Evolutionary conservation across 306 rosid genomes (phyloP).

Genomic region (Cajanus cajan): DNA sequence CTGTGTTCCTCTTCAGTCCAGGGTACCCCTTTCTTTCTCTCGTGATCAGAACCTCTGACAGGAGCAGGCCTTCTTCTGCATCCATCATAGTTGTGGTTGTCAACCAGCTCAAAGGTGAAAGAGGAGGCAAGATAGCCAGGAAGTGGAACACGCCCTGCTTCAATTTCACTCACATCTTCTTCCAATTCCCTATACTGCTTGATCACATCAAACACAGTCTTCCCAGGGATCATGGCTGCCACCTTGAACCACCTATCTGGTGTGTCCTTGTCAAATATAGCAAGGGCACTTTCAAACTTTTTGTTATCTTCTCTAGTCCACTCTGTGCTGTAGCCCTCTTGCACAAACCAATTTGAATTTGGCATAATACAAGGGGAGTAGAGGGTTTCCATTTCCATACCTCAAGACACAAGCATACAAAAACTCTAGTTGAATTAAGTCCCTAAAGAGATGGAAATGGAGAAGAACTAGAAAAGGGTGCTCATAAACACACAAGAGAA

Average conservation of each 20-base stretch:
- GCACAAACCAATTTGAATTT: slow-evolving; percentile 48
- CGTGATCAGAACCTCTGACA: slow-evolving; percentile 65
- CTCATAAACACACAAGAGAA: not conserved
- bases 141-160: slow-evolving; percentile 76
- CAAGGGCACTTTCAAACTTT: slow-evolving; percentile 87
- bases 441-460: not conserved
- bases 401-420: slow-evolving; percentile 18
- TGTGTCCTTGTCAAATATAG: slow-evolving; percentile 68
- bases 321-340: slow-evolving; percentile 50
- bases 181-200: slow-evolving; percentile 80
- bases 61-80: slow-evolving; percentile 49
- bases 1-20: slow-evolving; percentile 92
- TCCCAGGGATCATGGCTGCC: slow-evolving; percentile 88
- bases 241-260: slow-evolving; percentile 77
- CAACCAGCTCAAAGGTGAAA: slow-evolving; percentile 61
- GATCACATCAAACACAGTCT: slow-evolving; percentile 73
- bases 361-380: slow-evolving; percentile 45
- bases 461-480: slow-evolving; percentile 13
- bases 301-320: slow-evolving; percentile 95
- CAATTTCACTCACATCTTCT: slow-evolving; percentile 81
- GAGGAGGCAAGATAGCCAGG: slow-evolving; percentile 71
- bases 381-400: slow-evolving; percentile 65
- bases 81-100: slow-evolving; percentile 55
- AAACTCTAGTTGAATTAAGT: slow-evolving; percentile 12
- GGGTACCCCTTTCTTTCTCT: slow-evolving; percentile 70